Evolutionary conservation across 2,329 filamentous ascomycete species (phyloP).

Genomic region (Pseudomassariella vexata): DNA sequence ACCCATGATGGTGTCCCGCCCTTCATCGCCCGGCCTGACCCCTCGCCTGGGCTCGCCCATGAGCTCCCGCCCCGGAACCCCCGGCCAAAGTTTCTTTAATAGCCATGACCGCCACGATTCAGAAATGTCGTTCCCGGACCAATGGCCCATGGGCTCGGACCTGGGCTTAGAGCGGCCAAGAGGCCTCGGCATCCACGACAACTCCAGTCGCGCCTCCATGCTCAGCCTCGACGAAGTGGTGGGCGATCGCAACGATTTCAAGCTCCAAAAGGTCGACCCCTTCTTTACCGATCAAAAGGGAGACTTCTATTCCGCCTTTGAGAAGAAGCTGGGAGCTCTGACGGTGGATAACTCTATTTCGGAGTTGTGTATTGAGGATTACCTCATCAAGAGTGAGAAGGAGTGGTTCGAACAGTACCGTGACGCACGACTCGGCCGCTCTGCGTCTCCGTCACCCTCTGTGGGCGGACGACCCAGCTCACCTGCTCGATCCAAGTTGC

Average conservation of each 20-base stretch:
- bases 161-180: too few relatives aligned
- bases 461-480: too few relatives aligned
- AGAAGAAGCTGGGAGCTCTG: conserved; percentile 49
- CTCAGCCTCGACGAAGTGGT: conserved; percentile 53
- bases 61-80: neutral
- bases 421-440: conserved; percentile 47
- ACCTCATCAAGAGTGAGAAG: conserved; percentile 59
- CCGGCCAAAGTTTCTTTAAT: neutral
- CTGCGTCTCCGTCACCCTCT: neutral
- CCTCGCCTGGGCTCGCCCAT: neutral
- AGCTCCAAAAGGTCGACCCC: conserved; percentile 61
- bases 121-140: too few relatives aligned
- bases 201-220: too few relatives aligned
- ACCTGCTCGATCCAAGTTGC: conserved; percentile 49
- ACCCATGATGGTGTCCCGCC: too few relatives aligned
- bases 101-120: too few relatives aligned
- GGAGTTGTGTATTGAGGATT: conserved; percentile 60
- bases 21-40: too few relatives aligned
- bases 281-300: conserved; percentile 62
- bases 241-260: conserved; percentile 55
- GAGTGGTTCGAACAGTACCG: conserved; percentile 58
- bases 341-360: conserved; percentile 46
- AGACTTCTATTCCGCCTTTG: conserved; percentile 54
- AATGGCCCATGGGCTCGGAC: too few relatives aligned
- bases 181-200: neutral